Evolutionary conservation across 257 asterid species (phyloP), one percentile per base, ranked within the genome.

Genomic region (Lantana camara): DNA sequence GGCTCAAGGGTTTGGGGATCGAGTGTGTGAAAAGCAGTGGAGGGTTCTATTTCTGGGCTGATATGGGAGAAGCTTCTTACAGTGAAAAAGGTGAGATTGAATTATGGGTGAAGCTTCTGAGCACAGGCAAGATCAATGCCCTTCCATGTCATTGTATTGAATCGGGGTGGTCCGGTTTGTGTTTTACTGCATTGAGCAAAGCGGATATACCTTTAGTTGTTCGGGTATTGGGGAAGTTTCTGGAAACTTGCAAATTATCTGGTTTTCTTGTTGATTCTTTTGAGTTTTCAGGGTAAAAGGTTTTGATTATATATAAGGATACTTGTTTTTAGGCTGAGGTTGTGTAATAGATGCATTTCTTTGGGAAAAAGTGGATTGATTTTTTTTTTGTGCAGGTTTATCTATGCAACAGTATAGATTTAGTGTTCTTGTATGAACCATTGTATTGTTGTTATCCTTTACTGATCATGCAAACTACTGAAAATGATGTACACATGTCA

Each of bases 151-250:
- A 75, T 51, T 85, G 89, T 57, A 76, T 85, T 24, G 89, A 82
- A 51, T 89, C 93, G 4, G 89, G 89, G 27, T 82, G 89, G 93
- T 85, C 80, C 52, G 57, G 85, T 42, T 68, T 82, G n/a, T 85
- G 87, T 67, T 82, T 82, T 58, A 42, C 79, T 20, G 57, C 83
- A 0, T 44, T 82, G 30, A 66, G 52, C 21, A n/a, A n/a, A n/a
- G n/a, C n/a, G n/a, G n/a, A n/a, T n/a, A n/a, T n/a, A n/a, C n/a
- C n/a, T n/a, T n/a, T 78, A 80, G 37, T n/a, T n/a, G n/a, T n/a
- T n/a, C n/a, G n/a, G n/a, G n/a, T n/a, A n/a, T n/a, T n/a, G n/a
- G n/a, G n/a, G n/a, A n/a, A n/a, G n/a, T n/a, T n/a, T n/a, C n/a
- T n/a, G n/a, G n/a, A n/a, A n/a, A n/a, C n/a, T n/a, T 74, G 79